Evolutionary conservation across 495 filamentous ascomycete genomes (phyloP).

Genomic region (Antarctomyces pellizariae): DNA sequence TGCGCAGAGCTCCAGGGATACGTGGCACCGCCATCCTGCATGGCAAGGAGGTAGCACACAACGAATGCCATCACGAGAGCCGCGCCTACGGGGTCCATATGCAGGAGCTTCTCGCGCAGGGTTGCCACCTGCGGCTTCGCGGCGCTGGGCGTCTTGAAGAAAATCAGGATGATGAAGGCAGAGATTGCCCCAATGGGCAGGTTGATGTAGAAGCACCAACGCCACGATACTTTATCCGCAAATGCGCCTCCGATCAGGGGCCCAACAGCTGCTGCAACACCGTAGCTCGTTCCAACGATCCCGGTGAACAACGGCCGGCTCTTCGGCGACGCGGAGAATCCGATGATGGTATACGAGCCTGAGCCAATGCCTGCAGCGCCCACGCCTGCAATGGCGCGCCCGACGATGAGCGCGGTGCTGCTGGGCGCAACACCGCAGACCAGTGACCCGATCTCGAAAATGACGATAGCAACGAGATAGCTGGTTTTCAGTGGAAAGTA

Average conservation of each 20-base stretch:
- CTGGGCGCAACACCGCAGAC: slow-evolving; percentile 32
- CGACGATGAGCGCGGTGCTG: slow-evolving; percentile 29
- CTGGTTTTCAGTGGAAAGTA: slow-evolving; percentile 21
- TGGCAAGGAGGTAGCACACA: slow-evolving; percentile 23
- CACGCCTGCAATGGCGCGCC: slow-evolving; percentile 30
- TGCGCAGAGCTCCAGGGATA: slow-evolving; percentile 30
- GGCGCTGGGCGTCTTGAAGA: slow-evolving; percentile 24
- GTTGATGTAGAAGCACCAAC: slow-evolving; percentile 47
- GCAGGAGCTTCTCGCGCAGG: slow-evolving; percentile 9
- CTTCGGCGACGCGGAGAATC: slow-evolving; percentile 18
- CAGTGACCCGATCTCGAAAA: slow-evolving; percentile 29
- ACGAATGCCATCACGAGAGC: slow-evolving; percentile 19
- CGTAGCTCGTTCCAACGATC: slow-evolving; percentile 19
- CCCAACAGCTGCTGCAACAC: slow-evolving; percentile 16
- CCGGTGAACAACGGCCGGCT: slow-evolving; percentile 25
- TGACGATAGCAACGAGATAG: slow-evolving; percentile 10
- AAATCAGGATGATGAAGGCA: slow-evolving; percentile 20
- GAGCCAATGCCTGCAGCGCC: slow-evolving; percentile 22
- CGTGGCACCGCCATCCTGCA: slow-evolving; percentile 28
- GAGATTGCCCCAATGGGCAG: slow-evolving; percentile 29
- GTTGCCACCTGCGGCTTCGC: slow-evolving; percentile 7
- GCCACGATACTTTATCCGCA: slow-evolving; percentile 34
- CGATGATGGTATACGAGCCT: slow-evolving; percentile 21
- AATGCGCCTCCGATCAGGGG: slow-evolving; percentile 39
- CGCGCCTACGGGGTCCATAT: slow-evolving; percentile 12